phyloP scores from a whole-genome alignment of 345 rosid genomes.

The Heritiera littoralis region DNA sequence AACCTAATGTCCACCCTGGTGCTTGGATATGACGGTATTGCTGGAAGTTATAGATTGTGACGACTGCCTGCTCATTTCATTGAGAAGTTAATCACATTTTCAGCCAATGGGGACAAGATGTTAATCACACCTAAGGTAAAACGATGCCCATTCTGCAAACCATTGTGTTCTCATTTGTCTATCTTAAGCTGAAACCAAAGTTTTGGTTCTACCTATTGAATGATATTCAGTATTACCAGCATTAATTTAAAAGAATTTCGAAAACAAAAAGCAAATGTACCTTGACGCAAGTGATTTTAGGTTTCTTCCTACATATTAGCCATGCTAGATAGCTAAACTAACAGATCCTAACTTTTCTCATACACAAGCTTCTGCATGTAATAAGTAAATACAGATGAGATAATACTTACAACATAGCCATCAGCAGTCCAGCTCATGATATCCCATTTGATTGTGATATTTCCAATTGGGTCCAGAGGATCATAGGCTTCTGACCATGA shows the following conservation, averaged over 20 bases:
- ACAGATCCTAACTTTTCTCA: neutral
- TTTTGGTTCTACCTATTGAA: neutral
- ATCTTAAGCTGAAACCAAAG: neutral
- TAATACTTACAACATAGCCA: conserved; percentile 73
- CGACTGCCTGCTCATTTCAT: conserved; percentile 57
- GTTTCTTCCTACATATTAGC: neutral
- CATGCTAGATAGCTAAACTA: neutral
- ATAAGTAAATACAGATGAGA: neutral
- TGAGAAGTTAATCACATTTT: conserved; percentile 10
- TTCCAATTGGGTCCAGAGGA: conserved; percentile 85
- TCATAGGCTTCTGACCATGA: conserved; percentile 71
- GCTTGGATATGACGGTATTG: conserved; percentile 77
- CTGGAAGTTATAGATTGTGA: conserved; percentile 78
- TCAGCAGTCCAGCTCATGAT: conserved; percentile 75
- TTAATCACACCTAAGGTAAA: conserved; percentile 1
- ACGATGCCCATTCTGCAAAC: neutral
- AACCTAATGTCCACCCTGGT: conserved; percentile 85
- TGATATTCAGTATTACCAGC: neutral
- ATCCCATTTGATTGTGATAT: conserved; percentile 96
- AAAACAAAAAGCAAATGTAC: neutral
- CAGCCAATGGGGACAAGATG: neutral
- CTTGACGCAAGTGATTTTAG: neutral
- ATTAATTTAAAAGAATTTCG: neutral
- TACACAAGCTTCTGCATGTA: neutral
- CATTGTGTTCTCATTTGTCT: neutral